These are phyloP conservation scores for Rhizopus stolonifer DNA, from an alignment of 371 early-diverging fungal genomes.

Conservation along the genomic window DNA sequence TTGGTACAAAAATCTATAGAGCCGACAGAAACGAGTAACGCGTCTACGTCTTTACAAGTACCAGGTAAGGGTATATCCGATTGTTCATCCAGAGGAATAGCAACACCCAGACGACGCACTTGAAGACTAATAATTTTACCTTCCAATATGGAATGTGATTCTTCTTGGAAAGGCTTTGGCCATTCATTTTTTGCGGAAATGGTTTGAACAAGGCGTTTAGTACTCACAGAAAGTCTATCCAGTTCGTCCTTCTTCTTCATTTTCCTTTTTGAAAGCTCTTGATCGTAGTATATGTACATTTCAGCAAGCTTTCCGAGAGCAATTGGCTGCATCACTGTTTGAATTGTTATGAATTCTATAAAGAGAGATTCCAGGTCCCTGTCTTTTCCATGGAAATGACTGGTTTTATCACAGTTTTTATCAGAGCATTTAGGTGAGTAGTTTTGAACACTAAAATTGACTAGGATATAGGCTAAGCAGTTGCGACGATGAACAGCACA, in stretches of 20 bases:
- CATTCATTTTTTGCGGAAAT: constrained; percentile 49
- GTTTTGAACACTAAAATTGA: constrained; percentile 68
- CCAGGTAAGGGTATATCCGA: constrained; percentile 31
- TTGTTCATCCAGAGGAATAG: constrained; percentile 63
- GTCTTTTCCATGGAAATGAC: constrained; percentile 19
- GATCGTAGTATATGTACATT: constrained; percentile 66
- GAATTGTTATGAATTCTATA: constrained; percentile 60
- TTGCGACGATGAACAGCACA: constrained; percentile 41
- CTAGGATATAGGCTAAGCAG: constrained; percentile 69
- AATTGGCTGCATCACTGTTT: constrained; percentile 77
- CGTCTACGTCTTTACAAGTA: constrained; percentile 33
- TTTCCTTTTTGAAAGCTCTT: constrained; percentile 65
- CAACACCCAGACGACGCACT: constrained; percentile 62
- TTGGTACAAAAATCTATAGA: constrained; percentile 60
- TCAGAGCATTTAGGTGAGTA: constrained; percentile 15
- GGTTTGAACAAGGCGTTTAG: constrained; percentile 66
- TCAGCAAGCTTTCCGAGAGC: constrained; percentile 72
- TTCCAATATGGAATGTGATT: constrained; percentile 54
- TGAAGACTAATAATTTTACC: constrained; percentile 54
- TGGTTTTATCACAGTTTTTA: constrained; percentile 6
- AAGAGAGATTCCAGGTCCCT: constrained; percentile 47
- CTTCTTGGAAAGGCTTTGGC: constrained; percentile 44
- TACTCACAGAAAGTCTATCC: constrained; percentile 61
- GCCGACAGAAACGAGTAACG: constrained; percentile 63
- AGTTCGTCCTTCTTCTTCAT: constrained; percentile 57